Evolutionary conservation across 2,329 filamentous ascomycete species (phyloP), one percentile per base, ranked within the genome.

Genomic region (Exophiala oligosperma): DNA sequence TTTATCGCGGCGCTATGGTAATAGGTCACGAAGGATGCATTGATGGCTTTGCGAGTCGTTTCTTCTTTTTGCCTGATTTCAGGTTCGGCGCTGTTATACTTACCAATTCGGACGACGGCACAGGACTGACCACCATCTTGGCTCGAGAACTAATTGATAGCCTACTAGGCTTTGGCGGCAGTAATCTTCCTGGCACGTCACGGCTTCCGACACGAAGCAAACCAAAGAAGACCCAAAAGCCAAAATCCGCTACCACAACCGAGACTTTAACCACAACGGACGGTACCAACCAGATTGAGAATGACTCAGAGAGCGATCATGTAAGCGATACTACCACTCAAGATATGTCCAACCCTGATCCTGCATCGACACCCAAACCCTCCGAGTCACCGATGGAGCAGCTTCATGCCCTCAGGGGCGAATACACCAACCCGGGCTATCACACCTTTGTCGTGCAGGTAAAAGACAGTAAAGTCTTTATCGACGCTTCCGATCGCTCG

Each of bases 401-500:
- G 9, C 32, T 71, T 14, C 46, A 54, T 8, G 38, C 54, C 11
- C 70, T 70, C 55, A 57, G 54, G 3, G 69, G 70, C 17, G 29
- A 51, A 4, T 70, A 69, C 46, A 64, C 52, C 46, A 64, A 71
- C 35, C 50, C 54, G 28, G 70, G 69, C 1, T 73, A 73, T 61
- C 67, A 62, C 28, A 55, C 48, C 3, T 50, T 73, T 46, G 56
- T 46, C 11, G 63, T 73, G 7, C 51, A 68, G 37, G 57, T 68
- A 24, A 66, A 59, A 49, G 66, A 69, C n/a, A 57, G 61, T 2
- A 28, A 52, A 40, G 61, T 74, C 2, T 72, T 71, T 48, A 59
- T 73, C 26, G 69, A 74, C 54, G 70, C 69, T 21, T 66, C 61
- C 6, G 72, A 74, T 62, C 66, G 72, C 6, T 70, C 69, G 1